phyloP scores from a whole-genome alignment of 2,329 filamentous ascomycete species.

The Pleomassaria siparia region DNA sequence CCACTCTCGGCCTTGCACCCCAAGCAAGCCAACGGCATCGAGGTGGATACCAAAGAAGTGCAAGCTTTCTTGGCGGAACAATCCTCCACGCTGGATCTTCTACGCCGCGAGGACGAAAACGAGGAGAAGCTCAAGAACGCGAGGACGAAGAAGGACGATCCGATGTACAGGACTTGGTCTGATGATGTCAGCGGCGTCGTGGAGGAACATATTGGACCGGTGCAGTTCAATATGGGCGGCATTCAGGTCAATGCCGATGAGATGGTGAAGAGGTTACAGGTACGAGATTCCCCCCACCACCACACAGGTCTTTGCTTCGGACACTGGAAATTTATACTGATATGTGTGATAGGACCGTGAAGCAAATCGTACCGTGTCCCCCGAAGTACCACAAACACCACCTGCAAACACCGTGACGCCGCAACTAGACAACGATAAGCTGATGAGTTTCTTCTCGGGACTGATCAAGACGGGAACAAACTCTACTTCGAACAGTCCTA shows the following conservation, averaged over 20 bases:
- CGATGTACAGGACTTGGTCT: slow-evolving; percentile 21
- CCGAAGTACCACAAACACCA: slow-evolving; percentile 24
- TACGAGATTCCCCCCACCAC: slow-evolving; percentile 41
- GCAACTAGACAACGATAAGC: slow-evolving; percentile 43
- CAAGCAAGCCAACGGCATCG: slow-evolving; percentile 52
- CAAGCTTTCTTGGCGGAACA: slow-evolving; percentile 78
- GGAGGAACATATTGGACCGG: slow-evolving; percentile 76
- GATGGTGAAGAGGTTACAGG: slow-evolving; percentile 84
- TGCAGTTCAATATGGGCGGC: slow-evolving; percentile 97
- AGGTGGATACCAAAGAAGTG: slow-evolving; percentile 70
- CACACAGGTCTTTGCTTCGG: background rate
- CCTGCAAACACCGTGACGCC: slow-evolving; percentile 28
- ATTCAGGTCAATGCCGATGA: slow-evolving; percentile 96
- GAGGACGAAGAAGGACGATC: slow-evolving; percentile 39
- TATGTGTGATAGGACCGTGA: slow-evolving; percentile 35
- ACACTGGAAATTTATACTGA: slow-evolving; percentile 14
- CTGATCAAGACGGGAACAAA: slow-evolving; percentile 36
- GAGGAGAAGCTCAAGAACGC: slow-evolving; percentile 47
- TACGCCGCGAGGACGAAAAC: slow-evolving; percentile 61
- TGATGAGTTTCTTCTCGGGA: slow-evolving; percentile 44
- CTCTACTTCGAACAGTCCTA: slow-evolving; percentile 27
- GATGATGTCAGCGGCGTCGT: slow-evolving; percentile 42
- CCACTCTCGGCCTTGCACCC: slow-evolving; percentile 41
- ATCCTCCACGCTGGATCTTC: slow-evolving; percentile 70
- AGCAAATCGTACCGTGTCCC: slow-evolving; percentile 33